These are phyloP conservation scores for Komagataella pseudopastoris DNA, from an alignment of 805 yeast species.

Conservation along the genomic window DNA sequence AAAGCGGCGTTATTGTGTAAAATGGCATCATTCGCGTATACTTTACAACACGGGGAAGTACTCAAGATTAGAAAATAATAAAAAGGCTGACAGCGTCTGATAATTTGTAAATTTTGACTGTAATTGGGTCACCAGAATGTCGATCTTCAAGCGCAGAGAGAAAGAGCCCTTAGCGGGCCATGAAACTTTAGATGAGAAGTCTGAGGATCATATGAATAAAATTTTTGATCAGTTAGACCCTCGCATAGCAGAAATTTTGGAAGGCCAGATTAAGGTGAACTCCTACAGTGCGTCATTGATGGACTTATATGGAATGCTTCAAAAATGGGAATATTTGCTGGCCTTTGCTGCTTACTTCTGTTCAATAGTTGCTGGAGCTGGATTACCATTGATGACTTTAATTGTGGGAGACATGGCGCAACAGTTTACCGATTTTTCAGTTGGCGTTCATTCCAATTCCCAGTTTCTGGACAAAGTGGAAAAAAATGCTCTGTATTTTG, in stretches of 20 bases:
- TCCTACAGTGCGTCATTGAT: not conserved
- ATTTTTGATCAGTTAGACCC: not conserved
- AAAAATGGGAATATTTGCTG: slow-evolving; percentile 12
- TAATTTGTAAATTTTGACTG: not conserved
- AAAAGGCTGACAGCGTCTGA: not conserved
- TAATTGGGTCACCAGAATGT: not conserved
- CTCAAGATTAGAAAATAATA: not conserved
- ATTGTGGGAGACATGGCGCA: slow-evolving; percentile 25
- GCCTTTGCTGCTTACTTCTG: slow-evolving; percentile 16
- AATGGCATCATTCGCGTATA: not conserved
- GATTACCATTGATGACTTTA: slow-evolving; percentile 24
- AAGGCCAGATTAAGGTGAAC: not conserved
- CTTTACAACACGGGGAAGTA: not conserved
- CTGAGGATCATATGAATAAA: not conserved
- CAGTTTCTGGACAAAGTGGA: slow-evolving; percentile 20
- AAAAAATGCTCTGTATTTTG: slow-evolving; percentile 22
- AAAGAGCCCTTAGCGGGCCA: not conserved
- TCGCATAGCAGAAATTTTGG: not conserved
- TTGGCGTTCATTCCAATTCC: slow-evolving; percentile 7
- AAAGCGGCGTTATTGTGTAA: too few relatives aligned
- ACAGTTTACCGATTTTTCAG: slow-evolving; percentile 18
- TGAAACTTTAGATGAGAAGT: not conserved
- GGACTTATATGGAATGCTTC: not conserved
- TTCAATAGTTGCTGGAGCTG: slow-evolving; percentile 23
- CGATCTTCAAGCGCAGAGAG: not conserved